A percentile compares a stretch with the other conserved stretches of the same genome.
Evolutionary conservation across 164 flowering plant species (phyloP).

Genomic region (Brasenia schreberi): DNA sequence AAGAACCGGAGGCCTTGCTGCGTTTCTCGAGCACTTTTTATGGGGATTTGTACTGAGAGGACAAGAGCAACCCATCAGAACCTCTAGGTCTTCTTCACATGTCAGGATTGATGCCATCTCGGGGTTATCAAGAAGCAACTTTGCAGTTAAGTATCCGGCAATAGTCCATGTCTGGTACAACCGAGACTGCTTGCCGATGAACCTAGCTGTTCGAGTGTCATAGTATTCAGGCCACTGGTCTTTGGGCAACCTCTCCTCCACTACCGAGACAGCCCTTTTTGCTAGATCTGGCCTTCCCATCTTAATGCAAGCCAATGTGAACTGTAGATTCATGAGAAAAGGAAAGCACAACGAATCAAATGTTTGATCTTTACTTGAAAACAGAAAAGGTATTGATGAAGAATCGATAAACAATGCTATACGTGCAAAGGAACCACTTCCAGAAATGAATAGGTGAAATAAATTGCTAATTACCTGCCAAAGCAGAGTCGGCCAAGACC

Average conservation of each 20-base stretch:
- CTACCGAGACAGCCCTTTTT: slow-evolving; percentile 35
- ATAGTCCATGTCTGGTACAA: slow-evolving; percentile 76
- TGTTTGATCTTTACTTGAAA: too few relatives aligned
- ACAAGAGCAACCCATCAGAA: slow-evolving; percentile 11
- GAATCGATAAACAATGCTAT: background rate
- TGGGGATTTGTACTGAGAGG: slow-evolving; percentile 2
- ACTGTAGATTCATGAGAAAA: slow-evolving; percentile 22
- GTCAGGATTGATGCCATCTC: slow-evolving; percentile 10
- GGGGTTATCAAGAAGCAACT: slow-evolving; percentile 36
- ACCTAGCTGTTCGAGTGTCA: slow-evolving; percentile 50
- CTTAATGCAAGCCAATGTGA: slow-evolving; percentile 62
- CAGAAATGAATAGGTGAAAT: background rate
- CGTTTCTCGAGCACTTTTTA: slow-evolving; percentile 6
- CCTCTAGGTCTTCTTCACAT: slow-evolving; percentile 13
- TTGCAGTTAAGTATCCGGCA: slow-evolving; percentile 66
- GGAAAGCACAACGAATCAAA: background rate
- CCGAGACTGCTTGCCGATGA: slow-evolving; percentile 56
- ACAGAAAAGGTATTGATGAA: background rate
- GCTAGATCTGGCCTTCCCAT: slow-evolving; percentile 59
- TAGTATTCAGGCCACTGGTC: slow-evolving; percentile 75
- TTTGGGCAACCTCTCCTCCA: slow-evolving; percentile 37
- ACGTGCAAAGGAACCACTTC: background rate
- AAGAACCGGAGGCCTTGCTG: slow-evolving; percentile 5
- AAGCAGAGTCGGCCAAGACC: slow-evolving; percentile 90
- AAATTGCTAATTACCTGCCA: slow-evolving; percentile 63